These are phyloP conservation scores for Flaveria brownii DNA, from an alignment of 129 eudicot genomes.

Conservation along the genomic window DNA sequence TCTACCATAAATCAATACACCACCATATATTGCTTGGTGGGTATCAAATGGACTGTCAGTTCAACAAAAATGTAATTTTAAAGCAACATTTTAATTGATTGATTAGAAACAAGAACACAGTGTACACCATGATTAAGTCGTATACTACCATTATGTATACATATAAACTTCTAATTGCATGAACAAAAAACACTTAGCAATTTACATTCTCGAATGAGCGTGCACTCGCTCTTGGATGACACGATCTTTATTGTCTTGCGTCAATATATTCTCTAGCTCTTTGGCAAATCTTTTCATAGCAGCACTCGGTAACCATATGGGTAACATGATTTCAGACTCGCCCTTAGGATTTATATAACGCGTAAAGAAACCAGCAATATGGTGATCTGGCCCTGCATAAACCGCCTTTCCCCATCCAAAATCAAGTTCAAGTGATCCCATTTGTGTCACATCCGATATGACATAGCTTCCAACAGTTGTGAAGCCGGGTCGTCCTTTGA, in stretches of 20 bases:
- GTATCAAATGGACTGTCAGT: no score
- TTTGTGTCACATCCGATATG: slow-evolving; percentile 35
- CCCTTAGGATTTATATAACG: slow-evolving; percentile 31
- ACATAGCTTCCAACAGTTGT: slow-evolving; percentile 17
- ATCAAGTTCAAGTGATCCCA: slow-evolving; percentile 34
- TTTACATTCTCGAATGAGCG: not conserved
- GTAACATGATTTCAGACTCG: not conserved
- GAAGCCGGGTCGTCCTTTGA: slow-evolving; percentile 29
- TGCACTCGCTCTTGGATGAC: not conserved
- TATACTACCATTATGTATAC: not conserved
- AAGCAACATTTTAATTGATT: not conserved
- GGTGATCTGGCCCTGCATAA: slow-evolving; percentile 34
- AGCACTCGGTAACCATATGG: not conserved
- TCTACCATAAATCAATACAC: no score
- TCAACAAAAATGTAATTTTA: no score
- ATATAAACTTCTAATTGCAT: not conserved
- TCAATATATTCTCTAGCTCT: slow-evolving; percentile 1
- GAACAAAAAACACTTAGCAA: not conserved
- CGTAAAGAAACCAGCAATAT: slow-evolving; percentile 22
- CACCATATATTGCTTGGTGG: no score
- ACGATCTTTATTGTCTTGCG: not conserved
- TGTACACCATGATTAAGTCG: not conserved
- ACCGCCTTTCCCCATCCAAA: slow-evolving; percentile 55
- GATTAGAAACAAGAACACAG: not conserved
- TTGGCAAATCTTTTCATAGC: slow-evolving; percentile 7